phyloP scores from a whole-genome alignment of 352 stramenopile genomes.

The Poterioochromonas sp. region DNA sequence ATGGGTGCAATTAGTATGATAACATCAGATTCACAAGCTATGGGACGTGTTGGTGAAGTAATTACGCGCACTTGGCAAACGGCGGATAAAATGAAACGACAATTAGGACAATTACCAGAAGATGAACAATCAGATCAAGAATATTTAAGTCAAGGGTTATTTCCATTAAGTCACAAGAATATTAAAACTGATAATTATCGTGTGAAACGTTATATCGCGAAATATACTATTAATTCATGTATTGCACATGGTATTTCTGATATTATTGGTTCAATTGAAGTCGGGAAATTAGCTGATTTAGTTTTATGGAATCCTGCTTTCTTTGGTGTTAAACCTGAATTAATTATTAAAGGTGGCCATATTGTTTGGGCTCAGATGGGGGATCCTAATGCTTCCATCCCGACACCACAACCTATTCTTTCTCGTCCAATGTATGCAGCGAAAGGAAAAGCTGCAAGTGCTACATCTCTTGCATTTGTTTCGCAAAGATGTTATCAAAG shows the following conservation, averaged over 20 bases:
- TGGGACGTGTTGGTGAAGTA: conserved; percentile 90
- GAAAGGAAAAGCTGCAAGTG: conserved; percentile 53
- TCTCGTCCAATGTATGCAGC: conserved; percentile 68
- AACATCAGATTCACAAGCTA: conserved; percentile 88
- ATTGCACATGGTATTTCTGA: conserved; percentile 92
- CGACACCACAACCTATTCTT: conserved; percentile 76
- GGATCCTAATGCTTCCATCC: conserved; percentile 89
- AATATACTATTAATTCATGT: conserved; percentile 96
- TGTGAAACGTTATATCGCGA: conserved; percentile 86
- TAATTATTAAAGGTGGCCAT: conserved; percentile 86
- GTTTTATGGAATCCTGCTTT: conserved; percentile 85
- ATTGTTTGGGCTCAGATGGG: conserved; percentile 92
- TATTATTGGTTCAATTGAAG: conserved; percentile 83
- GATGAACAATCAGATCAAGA: conserved; percentile 53
- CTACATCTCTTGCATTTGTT: conserved; percentile 75
- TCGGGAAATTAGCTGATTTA: conserved; percentile 84
- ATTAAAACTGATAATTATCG: conserved; percentile 78
- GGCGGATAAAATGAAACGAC: conserved; percentile 94
- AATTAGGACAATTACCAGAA: conserved; percentile 70
- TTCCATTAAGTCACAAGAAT: conserved; percentile 32
- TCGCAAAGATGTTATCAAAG: conserved; percentile 65
- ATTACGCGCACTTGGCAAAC: conserved; percentile 93
- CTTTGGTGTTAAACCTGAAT: conserved; percentile 89
- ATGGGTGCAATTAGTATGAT: conserved; percentile 93
- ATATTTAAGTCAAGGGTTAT: not conserved